Percentiles rank a stretch among this genome's conserved stretches.
These are phyloP conservation scores for Cercospora zeae-maydis DNA, from an alignment of 2,329 filamentous ascomycete genomes.

Conservation along the genomic window DNA sequence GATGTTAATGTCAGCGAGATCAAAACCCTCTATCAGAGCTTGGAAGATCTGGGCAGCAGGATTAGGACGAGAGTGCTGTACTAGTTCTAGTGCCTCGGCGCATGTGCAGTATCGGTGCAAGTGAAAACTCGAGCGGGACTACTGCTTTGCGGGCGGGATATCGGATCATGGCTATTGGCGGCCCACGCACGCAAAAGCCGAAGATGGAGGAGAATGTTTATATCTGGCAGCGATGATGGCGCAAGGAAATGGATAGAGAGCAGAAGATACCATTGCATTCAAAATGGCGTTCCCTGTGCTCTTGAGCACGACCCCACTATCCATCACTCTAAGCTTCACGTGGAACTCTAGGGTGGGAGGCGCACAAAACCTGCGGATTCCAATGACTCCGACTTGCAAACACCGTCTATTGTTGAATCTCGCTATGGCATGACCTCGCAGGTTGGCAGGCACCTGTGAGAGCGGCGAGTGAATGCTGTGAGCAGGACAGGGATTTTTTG, in stretches of 20 bases:
- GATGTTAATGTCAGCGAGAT: slow-evolving; percentile 76
- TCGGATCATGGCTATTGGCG: not conserved
- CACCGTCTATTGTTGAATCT: not conserved
- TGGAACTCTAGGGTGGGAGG: not conserved
- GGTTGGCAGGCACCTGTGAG: not conserved
- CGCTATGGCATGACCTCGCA: not conserved
- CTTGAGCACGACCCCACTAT: not conserved
- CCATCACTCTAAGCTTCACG: not conserved
- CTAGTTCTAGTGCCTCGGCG: slow-evolving; percentile 20
- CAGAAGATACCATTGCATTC: slow-evolving; percentile 19
- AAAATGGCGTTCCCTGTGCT: slow-evolving; percentile 16
- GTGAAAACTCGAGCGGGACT: not conserved
- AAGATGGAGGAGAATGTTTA: not conserved
- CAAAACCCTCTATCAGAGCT: slow-evolving; percentile 75
- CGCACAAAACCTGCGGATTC: not conserved
- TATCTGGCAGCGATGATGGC: not conserved
- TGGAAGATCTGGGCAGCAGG: slow-evolving; percentile 64
- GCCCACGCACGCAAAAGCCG: not conserved
- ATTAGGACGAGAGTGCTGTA: slow-evolving; percentile 50
- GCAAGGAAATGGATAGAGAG: not conserved
- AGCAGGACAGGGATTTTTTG: not conserved
- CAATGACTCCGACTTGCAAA: not conserved
- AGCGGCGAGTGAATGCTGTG: not conserved
- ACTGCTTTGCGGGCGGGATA: not conserved
- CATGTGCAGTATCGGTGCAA: not conserved